These are phyloP conservation scores for Cystoisospora suis DNA, from an alignment of 169 alveolate genomes.

Conservation along the genomic window DNA sequence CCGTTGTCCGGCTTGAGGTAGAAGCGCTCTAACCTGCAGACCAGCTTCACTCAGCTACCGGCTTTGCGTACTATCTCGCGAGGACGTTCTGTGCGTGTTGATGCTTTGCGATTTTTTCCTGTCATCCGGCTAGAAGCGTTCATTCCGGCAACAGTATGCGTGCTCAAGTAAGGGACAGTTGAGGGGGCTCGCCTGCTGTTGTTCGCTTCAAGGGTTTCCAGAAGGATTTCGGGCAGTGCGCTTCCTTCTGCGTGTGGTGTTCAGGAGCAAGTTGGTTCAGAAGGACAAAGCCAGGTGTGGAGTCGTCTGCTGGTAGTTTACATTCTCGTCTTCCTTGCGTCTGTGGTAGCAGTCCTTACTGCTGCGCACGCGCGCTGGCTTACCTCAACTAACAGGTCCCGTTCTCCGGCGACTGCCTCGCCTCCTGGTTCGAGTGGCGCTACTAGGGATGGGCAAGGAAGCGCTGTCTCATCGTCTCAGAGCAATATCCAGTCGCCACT, in stretches of 20 bases:
- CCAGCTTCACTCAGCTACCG: no score
- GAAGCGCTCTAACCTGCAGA: no score
- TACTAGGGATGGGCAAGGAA: background rate
- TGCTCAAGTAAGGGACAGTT: background rate
- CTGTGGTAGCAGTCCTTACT: background rate
- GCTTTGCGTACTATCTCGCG: no score
- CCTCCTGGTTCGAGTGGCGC: background rate
- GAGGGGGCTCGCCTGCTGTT: background rate
- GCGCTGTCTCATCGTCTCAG: background rate
- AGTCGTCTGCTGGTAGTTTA: background rate
- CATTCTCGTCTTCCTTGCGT: background rate
- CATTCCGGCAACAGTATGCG: no score
- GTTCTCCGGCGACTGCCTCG: background rate
- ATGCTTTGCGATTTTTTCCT: no score
- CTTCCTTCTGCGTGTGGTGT: no score
- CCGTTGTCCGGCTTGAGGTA: no score
- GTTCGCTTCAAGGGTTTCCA: no score
- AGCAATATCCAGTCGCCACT: background rate
- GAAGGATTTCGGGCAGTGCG: no score
- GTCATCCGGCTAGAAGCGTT: no score
- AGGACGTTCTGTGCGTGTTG: no score
- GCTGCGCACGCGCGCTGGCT: slow-evolving; percentile 4
- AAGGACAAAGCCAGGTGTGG: background rate
- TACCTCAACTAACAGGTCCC: background rate
- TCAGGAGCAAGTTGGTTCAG: background rate